Percentiles rank a stretch among this genome's conserved stretches.
These are phyloP conservation scores for Boletus reticulatus DNA, from an alignment of 768 basidiomycete genomes.

Conservation along the genomic window DNA sequence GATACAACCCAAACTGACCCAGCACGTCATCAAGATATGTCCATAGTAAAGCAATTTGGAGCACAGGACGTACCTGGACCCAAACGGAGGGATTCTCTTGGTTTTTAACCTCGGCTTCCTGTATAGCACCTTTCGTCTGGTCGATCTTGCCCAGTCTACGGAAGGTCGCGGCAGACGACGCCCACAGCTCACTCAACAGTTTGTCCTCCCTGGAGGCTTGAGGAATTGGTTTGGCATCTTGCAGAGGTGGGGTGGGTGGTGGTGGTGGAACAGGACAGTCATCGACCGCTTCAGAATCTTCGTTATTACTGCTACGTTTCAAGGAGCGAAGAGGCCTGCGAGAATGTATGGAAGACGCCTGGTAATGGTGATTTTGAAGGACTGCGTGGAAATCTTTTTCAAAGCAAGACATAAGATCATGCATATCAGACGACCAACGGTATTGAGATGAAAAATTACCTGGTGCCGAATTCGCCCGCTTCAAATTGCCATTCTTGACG, in stretches of 20 bases:
- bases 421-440: neutral
- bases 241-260: constrained; percentile 34
- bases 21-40: constrained; percentile 1
- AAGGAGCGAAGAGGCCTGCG: constrained; percentile 58
- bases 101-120: constrained; percentile 90
- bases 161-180: constrained; percentile 94
- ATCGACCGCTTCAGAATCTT: constrained; percentile 32
- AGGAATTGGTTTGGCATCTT: constrained; percentile 32
- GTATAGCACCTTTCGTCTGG: constrained; percentile 86
- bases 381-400: constrained; percentile 65
- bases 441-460: constrained; percentile 40
- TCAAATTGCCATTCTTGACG: constrained; percentile 50
- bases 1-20: constrained; percentile 71
- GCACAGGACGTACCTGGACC: constrained; percentile 73
- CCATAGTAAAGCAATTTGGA: neutral
- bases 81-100: constrained; percentile 87
- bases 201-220: constrained; percentile 56
- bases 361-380: constrained; percentile 59
- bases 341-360: constrained; percentile 83
- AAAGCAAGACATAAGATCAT: neutral
- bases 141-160: constrained; percentile 86
- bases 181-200: constrained; percentile 84
- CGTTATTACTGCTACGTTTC: constrained; percentile 33
- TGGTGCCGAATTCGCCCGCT: constrained; percentile 66
- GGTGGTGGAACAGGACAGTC: constrained; percentile 37